Percentiles rank a stretch among this genome's conserved stretches.
Conservation (phyloP, 495 filamentous ascomycete genomes). For the Trichoderma orchidacearum region DNA sequence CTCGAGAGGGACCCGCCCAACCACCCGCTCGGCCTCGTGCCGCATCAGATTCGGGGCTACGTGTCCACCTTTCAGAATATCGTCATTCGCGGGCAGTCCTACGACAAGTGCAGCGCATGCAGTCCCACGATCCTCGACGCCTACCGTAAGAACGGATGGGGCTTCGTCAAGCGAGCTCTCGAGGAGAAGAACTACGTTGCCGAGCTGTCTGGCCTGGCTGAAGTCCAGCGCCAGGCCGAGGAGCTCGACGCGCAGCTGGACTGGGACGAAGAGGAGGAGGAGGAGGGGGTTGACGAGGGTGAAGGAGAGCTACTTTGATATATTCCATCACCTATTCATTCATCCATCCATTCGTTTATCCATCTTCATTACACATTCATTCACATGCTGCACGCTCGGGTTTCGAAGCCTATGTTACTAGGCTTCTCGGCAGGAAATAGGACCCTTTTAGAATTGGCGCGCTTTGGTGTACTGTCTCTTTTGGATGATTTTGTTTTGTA, state of each 20-base stretch:
- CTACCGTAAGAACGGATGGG: constrained; percentile 67
- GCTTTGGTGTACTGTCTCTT: neutral
- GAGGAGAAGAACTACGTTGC: constrained; percentile 78
- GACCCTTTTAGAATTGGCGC: neutral
- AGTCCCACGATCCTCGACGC: constrained; percentile 58
- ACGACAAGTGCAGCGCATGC: constrained; percentile 87
- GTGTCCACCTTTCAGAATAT: constrained; percentile 78
- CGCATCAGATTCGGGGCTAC: constrained; percentile 88
- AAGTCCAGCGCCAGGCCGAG: constrained; percentile 78
- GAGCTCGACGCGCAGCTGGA: constrained; percentile 25
- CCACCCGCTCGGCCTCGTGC: constrained; percentile 76
- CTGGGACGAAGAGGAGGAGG: constrained; percentile 33
- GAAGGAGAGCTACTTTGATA: constrained; percentile 27
- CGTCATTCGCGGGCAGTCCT: constrained; percentile 64
- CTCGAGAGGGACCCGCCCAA: constrained; percentile 43
- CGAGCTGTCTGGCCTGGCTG: constrained; percentile 78
- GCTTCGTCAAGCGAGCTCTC: constrained; percentile 76
- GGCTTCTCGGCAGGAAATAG: neutral
- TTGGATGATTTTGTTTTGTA: neutral
- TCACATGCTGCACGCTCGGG: neutral
- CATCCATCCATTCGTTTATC: constrained; percentile 6
- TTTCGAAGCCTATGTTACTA: neutral
- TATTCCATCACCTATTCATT: no score
- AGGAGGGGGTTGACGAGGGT: constrained; percentile 25
- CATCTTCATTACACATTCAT: neutral